A percentile compares a stretch with the other conserved stretches of the same genome.
phyloP scores from a whole-genome alignment of 495 filamentous ascomycete species.

The Pyrenula aspistea region DNA sequence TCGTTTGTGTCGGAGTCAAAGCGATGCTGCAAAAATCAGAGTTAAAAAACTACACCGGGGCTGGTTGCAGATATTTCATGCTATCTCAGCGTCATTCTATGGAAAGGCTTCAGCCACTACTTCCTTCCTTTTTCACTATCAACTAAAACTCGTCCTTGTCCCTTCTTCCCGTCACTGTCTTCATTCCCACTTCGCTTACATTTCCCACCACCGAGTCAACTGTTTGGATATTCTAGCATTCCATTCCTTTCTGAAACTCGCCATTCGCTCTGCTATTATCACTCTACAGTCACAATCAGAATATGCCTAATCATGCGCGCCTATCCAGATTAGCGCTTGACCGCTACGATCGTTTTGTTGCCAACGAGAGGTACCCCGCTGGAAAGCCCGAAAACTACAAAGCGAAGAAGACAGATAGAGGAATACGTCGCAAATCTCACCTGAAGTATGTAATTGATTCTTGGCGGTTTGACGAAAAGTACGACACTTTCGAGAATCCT shows the following conservation, averaged over 20 bases:
- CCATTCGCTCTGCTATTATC: background rate
- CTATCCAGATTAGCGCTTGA: background rate
- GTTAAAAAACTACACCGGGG: background rate
- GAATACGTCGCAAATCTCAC: background rate
- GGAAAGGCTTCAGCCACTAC: too few species aligned
- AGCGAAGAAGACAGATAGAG: background rate
- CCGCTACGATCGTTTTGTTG: background rate
- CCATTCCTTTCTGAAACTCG: background rate
- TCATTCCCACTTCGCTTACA: background rate
- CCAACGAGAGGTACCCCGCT: background rate
- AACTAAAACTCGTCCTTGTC: too few species aligned
- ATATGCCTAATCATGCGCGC: background rate
- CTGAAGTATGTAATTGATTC: background rate
- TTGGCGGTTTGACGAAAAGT: background rate
- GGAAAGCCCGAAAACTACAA: background rate
- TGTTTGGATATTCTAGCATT: background rate
- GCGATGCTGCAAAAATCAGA: background rate
- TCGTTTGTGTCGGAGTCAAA: background rate
- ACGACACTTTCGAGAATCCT: background rate
- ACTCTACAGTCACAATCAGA: background rate
- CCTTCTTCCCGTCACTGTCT: too few species aligned
- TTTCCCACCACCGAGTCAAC: background rate
- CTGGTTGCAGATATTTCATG: too few species aligned
- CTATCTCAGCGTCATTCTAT: too few species aligned
- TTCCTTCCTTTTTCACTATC: too few species aligned